Evolutionary conservation across 176 grass and related monocot genomes (phyloP).

Genomic region (Stipa capillata): DNA sequence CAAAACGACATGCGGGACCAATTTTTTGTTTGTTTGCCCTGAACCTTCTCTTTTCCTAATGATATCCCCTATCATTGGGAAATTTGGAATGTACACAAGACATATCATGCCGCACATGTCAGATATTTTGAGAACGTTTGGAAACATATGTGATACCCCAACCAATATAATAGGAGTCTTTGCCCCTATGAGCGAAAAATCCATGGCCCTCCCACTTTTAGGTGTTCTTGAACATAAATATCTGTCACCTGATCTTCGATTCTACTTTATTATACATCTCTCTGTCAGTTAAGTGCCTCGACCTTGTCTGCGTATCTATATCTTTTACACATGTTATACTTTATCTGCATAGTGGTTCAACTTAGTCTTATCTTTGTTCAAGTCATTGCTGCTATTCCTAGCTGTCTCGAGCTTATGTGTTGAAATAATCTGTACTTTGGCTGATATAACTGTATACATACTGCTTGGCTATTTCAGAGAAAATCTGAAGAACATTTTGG

Average conservation of each 20-base stretch:
- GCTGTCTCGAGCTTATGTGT: not conserved
- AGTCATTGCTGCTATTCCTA: not conserved
- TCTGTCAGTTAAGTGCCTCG: not conserved
- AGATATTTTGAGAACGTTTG: not conserved
- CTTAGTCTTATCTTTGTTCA: not conserved
- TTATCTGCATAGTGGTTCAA: not conserved
- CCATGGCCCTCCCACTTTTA: not conserved
- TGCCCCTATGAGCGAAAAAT: not conserved
- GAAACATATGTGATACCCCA: not conserved
- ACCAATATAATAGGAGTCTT: not conserved
- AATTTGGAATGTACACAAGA: not conserved
- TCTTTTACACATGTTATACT: not conserved
- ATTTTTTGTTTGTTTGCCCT: not conserved
- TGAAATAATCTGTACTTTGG: not conserved
- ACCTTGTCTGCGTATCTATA: not conserved
- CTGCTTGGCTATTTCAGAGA: slow-evolving; percentile 34
- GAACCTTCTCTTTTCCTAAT: not conserved
- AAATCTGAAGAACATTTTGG: not conserved
- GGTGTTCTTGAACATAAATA: not conserved
- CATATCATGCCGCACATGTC: not conserved
- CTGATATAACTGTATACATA: not conserved
- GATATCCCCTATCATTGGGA: not conserved
- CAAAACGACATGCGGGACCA: not conserved
- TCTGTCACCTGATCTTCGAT: not conserved
- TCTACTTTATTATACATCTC: not conserved